These are phyloP conservation scores for Cystofilobasidium capitatum DNA, from an alignment of 768 basidiomycete genomes.

Conservation along the genomic window DNA sequence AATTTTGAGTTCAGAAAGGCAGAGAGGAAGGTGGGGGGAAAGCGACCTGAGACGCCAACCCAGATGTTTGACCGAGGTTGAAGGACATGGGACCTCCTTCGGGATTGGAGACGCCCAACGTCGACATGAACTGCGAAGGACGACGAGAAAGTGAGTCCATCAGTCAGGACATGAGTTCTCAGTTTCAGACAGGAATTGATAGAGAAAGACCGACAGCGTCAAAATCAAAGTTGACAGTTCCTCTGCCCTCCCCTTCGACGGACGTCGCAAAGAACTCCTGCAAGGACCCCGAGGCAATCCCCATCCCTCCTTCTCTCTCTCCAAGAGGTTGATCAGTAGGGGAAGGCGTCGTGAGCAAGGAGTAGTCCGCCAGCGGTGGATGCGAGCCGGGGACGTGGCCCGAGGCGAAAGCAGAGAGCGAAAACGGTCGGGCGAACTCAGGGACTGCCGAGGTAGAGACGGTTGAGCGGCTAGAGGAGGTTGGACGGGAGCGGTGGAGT, in stretches of 20 bases:
- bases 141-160: too few species aligned
- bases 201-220: neutral
- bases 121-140: neutral
- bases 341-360: neutral
- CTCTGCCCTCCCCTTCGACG: neutral
- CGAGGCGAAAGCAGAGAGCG: neutral
- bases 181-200: too few species aligned
- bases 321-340: neutral
- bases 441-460: too few species aligned
- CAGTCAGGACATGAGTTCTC: too few species aligned
- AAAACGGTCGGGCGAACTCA: neutral
- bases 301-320: neutral
- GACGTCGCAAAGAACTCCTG: neutral
- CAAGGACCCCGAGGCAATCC: neutral
- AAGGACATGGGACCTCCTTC: neutral
- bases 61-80: too few species aligned
- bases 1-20: too few species aligned
- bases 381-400: neutral
- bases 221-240: neutral
- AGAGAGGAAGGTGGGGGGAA: too few species aligned
- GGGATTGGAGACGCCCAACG: neutral
- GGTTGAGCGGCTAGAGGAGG: neutral
- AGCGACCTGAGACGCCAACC: too few species aligned
- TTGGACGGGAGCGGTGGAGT: neutral
- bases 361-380: neutral